phyloP scores from a whole-genome alignment of 2,329 filamentous ascomycete species.

The Beauveria sp. region DNA sequence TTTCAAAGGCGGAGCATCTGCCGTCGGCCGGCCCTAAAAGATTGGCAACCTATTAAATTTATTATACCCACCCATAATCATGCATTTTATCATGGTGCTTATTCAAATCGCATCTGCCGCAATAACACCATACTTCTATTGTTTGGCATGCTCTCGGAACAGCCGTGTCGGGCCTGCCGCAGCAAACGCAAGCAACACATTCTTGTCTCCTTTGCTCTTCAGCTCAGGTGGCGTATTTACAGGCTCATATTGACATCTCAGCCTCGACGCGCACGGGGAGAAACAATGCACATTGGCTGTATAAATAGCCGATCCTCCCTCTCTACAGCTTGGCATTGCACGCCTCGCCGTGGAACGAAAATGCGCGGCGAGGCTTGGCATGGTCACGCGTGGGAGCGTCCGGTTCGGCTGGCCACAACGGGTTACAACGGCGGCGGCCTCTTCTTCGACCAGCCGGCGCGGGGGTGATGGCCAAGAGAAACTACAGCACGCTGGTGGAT shows the following conservation, averaged over 20 bases:
- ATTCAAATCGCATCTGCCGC: background rate
- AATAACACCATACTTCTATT: background rate
- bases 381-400: background rate
- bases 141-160: background rate
- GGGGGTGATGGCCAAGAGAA: background rate
- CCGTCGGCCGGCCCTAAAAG: background rate
- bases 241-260: background rate
- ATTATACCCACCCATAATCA: background rate
- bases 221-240: background rate
- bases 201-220: background rate
- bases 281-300: background rate
- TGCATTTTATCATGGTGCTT: background rate
- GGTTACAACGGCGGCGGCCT: background rate
- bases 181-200: background rate
- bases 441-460: background rate
- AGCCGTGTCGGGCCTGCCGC: background rate
- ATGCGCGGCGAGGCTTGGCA: background rate
- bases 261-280: background rate
- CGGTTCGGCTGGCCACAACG: background rate
- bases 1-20: background rate
- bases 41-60: background rate
- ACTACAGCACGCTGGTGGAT: background rate
- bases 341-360: background rate
- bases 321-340: background rate
- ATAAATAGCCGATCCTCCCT: slow-evolving; percentile 2